These are phyloP conservation scores for Luffa aegyptiaca DNA, from an alignment of 306 rosid species.

Conservation along the genomic window DNA sequence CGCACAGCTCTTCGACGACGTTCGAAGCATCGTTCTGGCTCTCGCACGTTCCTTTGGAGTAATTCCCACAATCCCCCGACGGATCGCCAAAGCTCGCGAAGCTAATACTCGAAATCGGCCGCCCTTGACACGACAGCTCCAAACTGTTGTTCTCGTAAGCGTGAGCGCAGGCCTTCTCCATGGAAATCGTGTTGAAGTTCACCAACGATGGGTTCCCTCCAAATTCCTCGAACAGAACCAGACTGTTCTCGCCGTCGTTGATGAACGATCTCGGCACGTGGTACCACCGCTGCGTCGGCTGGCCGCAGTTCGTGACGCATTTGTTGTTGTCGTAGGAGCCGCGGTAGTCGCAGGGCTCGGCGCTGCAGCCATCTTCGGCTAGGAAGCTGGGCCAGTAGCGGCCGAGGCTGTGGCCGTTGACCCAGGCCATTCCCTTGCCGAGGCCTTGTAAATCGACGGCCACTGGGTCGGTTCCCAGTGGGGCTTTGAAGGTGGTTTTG, in stretches of 20 bases:
- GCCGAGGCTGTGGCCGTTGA: conserved; percentile 35
- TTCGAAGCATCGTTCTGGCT: conserved; percentile 10
- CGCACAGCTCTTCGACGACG: conserved; percentile 23
- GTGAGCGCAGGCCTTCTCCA: conserved; percentile 25
- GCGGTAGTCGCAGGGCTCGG: conserved; percentile 41
- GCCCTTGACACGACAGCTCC: conserved; percentile 34
- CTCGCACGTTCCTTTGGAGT: conserved; percentile 27
- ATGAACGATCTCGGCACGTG: conserved; percentile 40
- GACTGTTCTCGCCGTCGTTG: conserved; percentile 19
- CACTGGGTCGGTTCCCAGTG: conserved; percentile 34
- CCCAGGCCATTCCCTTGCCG: conserved; percentile 45
- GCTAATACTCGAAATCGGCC: conserved; percentile 23
- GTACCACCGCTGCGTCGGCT: conserved; percentile 46
- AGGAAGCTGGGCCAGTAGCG: conserved; percentile 37
- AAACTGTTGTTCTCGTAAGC: conserved; percentile 20
- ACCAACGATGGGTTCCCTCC: conserved; percentile 36
- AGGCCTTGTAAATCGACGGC: conserved; percentile 32
- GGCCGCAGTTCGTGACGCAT: conserved; percentile 41
- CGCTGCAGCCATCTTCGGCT: conserved; percentile 31
- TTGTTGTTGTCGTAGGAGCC: conserved; percentile 25
- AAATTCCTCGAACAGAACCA: conserved; percentile 50
- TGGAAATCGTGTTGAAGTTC: conserved; percentile 22
- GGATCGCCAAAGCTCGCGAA: conserved; percentile 49
- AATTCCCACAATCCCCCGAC: conserved; percentile 33
- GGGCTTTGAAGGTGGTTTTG: conserved; percentile 50